Percentiles rank a stretch among this genome's conserved stretches.
phyloP scores from a whole-genome alignment of 2,329 filamentous ascomycete species.

The Xylariaceae sp. region DNA sequence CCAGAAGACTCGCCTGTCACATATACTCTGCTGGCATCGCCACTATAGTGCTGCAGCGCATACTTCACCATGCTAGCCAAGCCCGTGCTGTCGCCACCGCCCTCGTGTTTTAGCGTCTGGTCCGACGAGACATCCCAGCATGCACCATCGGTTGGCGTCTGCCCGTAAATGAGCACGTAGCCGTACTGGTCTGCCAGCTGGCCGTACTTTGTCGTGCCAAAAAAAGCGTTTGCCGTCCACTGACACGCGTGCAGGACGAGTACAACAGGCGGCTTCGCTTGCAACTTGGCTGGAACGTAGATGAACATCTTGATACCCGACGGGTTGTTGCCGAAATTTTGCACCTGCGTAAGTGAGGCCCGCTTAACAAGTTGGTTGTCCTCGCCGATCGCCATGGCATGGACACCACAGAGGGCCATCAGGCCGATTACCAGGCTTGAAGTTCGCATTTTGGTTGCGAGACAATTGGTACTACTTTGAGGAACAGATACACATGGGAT shows the following conservation, averaged over 20 bases:
- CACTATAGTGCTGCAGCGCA: slow-evolving; percentile 32
- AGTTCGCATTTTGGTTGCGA: background rate
- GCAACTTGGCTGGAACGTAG: background rate
- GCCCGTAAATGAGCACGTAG: background rate
- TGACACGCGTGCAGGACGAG: background rate
- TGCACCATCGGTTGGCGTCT: background rate
- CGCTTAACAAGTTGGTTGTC: background rate
- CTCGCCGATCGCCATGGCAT: background rate
- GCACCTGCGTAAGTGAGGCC: background rate
- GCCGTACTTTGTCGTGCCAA: background rate
- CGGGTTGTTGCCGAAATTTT: background rate
- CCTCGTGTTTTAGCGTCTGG: slow-evolving; percentile 29
- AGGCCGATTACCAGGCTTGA: background rate
- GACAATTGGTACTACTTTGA: too few species aligned
- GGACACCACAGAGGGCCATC: background rate
- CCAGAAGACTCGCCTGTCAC: slow-evolving; percentile 35
- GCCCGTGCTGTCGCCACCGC: slow-evolving; percentile 33
- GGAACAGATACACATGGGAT: too few species aligned
- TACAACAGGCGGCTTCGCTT: background rate
- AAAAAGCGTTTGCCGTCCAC: background rate
- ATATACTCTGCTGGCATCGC: slow-evolving; percentile 30
- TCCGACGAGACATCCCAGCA: slow-evolving; percentile 31
- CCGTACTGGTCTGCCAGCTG: background rate
- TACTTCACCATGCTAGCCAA: slow-evolving; percentile 36
- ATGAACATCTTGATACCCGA: slow-evolving; percentile 1